Percentiles rank a stretch among this genome's conserved stretches.
Conservation (phyloP, 2,329 filamentous ascomycete genomes). For the Fusarium verrucosum region DNA sequence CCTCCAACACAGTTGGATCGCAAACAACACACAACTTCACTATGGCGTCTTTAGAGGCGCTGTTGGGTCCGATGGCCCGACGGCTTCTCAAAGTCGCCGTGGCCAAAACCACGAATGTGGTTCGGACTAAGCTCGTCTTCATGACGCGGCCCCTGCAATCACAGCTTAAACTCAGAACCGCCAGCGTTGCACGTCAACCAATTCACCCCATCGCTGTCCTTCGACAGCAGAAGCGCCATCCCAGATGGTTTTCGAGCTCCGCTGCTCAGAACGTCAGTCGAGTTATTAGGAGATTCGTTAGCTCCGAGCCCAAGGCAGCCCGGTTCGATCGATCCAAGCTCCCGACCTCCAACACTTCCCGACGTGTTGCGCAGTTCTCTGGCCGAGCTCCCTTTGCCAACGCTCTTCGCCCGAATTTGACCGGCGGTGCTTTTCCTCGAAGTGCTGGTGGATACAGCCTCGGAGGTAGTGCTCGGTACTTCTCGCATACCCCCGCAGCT, state of each 20-base stretch:
- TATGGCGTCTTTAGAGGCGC: slow-evolving; percentile 66
- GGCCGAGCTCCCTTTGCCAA: slow-evolving; percentile 86
- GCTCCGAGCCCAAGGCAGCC: slow-evolving; percentile 50
- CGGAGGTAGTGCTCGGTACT: slow-evolving; percentile 81
- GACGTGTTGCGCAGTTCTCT: slow-evolving; percentile 68
- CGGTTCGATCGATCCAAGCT: slow-evolving; percentile 61
- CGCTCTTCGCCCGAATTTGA: slow-evolving; percentile 89
- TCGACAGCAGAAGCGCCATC: slow-evolving; percentile 57
- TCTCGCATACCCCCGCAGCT: slow-evolving; percentile 85
- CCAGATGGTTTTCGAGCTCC: slow-evolving; percentile 60
- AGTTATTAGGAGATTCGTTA: slow-evolving; percentile 62
- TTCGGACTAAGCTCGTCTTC: slow-evolving; percentile 60
- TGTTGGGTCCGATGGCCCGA: slow-evolving; percentile 66
- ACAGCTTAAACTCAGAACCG: slow-evolving; percentile 55
- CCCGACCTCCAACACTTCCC: slow-evolving; percentile 59
- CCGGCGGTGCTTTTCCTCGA: slow-evolving; percentile 83
- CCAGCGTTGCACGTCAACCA: slow-evolving; percentile 57
- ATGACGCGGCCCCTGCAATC: slow-evolving; percentile 57
- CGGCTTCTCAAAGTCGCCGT: slow-evolving; percentile 64
- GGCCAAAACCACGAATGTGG: slow-evolving; percentile 59
- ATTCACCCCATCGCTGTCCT: slow-evolving; percentile 63
- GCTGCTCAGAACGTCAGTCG: slow-evolving; percentile 55
- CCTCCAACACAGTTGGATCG: slow-evolving; percentile 33
- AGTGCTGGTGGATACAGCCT: slow-evolving; percentile 89
- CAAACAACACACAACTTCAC: slow-evolving; percentile 45